Conservation (phyloP, 768 basidiomycete genomes). For the Collybia mongolica region DNA sequence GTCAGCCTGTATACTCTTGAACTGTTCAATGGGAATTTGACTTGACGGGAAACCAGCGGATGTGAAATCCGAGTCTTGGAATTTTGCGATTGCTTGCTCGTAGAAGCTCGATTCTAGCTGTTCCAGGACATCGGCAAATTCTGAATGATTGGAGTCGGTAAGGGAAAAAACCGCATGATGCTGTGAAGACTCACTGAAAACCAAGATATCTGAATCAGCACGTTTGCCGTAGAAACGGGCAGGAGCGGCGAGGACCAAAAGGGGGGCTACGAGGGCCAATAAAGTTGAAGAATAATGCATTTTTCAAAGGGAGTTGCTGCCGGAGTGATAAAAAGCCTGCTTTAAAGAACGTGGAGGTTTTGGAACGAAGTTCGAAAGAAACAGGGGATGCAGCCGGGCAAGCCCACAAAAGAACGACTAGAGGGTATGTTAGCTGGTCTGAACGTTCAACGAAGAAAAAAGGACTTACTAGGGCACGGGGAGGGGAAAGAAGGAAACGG, state of each 20-base stretch:
- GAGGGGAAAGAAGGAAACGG: slow-evolving; percentile 27
- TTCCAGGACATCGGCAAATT: slow-evolving; percentile 76
- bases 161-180: not conserved
- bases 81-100: slow-evolving; percentile 59
- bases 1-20: slow-evolving; percentile 58
- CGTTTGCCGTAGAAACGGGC: slow-evolving; percentile 39
- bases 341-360: slow-evolving; percentile 37
- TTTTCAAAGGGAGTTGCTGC: slow-evolving; percentile 29
- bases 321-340: slow-evolving; percentile 36
- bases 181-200: slow-evolving; percentile 50
- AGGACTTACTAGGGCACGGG: slow-evolving; percentile 36
- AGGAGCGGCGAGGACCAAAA: slow-evolving; percentile 51
- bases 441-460: slow-evolving; percentile 4
- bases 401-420: slow-evolving; percentile 55
- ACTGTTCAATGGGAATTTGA: slow-evolving; percentile 56
- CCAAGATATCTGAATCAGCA: slow-evolving; percentile 47
- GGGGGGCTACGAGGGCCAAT: slow-evolving; percentile 40
- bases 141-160: slow-evolving; percentile 30
- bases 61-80: slow-evolving; percentile 61
- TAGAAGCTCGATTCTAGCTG: slow-evolving; percentile 74
- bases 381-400: slow-evolving; percentile 72
- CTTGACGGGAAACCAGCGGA: slow-evolving; percentile 62
- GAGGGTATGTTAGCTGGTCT: slow-evolving; percentile 5
- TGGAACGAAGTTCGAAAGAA: slow-evolving; percentile 31
- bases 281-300: slow-evolving; percentile 50